phyloP scores from a whole-genome alignment of 2,329 filamentous ascomycete genomes.

The Calonectria pteridis region DNA sequence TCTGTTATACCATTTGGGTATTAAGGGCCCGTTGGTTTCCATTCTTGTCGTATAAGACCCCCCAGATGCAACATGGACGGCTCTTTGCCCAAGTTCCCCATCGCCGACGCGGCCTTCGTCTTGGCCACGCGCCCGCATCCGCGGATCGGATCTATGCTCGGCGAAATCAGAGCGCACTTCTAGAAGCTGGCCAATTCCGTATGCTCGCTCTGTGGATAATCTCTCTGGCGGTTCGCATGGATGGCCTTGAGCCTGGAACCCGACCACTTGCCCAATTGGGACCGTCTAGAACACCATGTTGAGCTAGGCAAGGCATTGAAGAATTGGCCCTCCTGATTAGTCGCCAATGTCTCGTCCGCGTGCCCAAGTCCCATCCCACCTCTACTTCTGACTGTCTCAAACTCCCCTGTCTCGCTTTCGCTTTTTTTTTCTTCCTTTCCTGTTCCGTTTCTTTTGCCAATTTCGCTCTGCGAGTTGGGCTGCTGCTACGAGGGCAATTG shows the following conservation, averaged over 20 bases:
- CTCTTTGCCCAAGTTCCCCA: neutral
- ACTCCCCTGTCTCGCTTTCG: neutral
- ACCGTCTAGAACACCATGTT: neutral
- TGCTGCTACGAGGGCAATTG: neutral
- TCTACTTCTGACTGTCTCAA: neutral
- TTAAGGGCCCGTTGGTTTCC: neutral
- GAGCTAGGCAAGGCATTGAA: neutral
- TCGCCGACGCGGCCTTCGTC: neutral
- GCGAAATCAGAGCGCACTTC: neutral
- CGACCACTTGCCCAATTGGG: neutral
- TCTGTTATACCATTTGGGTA: neutral
- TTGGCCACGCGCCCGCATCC: neutral
- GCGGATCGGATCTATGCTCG: neutral
- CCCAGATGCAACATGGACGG: neutral
- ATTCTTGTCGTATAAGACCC: neutral
- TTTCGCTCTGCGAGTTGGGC: neutral
- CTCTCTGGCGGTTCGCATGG: neutral
- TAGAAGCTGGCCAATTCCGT: neutral
- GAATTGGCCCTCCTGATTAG: neutral
- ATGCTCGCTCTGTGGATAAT: neutral
- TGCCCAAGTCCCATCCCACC: neutral
- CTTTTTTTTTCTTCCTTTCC: no score
- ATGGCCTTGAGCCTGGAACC: neutral
- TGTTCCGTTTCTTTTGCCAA: neutral
- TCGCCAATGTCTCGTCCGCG: neutral